Percentiles rank a stretch among this genome's conserved stretches.
Evolutionary conservation across 305 asterid species (phyloP).

Genomic region (Fraxinus dipetala): DNA sequence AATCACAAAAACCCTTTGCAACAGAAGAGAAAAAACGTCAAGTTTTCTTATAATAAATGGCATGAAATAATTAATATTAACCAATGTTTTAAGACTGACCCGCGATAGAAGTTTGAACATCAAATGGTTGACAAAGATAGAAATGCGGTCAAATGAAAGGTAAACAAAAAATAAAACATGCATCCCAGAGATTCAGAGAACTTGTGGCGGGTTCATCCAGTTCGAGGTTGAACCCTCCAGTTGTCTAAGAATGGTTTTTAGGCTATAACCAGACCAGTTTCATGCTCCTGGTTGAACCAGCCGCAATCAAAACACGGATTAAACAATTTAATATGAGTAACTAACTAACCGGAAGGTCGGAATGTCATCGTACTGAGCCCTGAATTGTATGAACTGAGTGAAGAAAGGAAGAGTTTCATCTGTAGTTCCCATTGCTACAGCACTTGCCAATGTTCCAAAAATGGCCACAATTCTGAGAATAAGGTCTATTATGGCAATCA

Average conservation of each 20-base stretch:
- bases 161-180: background rate
- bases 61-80: background rate
- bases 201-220: background rate
- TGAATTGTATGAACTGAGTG: conserved; percentile 52
- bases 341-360: conserved; percentile 55
- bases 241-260: background rate
- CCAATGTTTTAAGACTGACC: background rate
- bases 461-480: conserved; percentile 56
- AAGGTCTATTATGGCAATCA: conserved; percentile 52
- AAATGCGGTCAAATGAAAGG: background rate
- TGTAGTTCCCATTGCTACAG: conserved; percentile 72
- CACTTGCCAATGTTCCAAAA: conserved; percentile 65
- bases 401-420: conserved; percentile 64
- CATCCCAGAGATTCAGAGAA: background rate
- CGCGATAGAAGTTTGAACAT: background rate
- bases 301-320: background rate
- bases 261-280: background rate
- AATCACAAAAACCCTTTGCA: conserved; percentile 38
- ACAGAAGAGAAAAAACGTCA: background rate
- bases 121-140: background rate
- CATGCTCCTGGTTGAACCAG: background rate
- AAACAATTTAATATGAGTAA: background rate
- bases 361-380: conserved; percentile 67
- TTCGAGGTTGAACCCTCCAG: background rate
- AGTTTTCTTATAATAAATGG: background rate